A percentile compares a stretch with the other conserved stretches of the same genome.
Conservation (phyloP, 2,329 filamentous ascomycete genomes). For the Massarina eburnea region DNA sequence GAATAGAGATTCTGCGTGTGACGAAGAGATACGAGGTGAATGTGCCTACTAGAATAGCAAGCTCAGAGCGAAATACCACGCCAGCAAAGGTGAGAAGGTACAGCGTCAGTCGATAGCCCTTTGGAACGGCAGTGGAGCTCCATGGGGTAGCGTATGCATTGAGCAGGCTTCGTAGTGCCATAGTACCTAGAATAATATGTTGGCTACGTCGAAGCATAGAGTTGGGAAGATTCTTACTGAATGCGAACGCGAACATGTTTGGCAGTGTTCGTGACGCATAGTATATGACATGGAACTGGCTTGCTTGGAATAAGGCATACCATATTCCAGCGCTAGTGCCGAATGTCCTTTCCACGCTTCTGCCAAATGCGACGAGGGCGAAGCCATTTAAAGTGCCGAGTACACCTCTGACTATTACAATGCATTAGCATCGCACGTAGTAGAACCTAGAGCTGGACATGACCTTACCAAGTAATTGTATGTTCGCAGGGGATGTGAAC, state of each 20-base stretch:
- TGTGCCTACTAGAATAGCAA: conserved; percentile 76
- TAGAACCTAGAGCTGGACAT: neutral
- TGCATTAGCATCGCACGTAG: conserved; percentile 1
- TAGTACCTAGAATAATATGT: conserved; percentile 56
- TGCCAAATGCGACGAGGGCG: conserved; percentile 67
- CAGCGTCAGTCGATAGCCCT: conserved; percentile 65
- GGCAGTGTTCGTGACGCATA: conserved; percentile 90
- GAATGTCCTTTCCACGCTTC: conserved; percentile 65
- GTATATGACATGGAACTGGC: conserved; percentile 90
- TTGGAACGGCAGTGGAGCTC: conserved; percentile 38
- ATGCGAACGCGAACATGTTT: conserved; percentile 92
- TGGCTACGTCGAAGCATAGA: neutral
- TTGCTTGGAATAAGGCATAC: conserved; percentile 76
- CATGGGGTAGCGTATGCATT: conserved; percentile 47
- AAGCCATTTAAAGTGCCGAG: conserved; percentile 75
- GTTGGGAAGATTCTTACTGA: conserved; percentile 62
- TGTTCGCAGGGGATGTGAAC: conserved; percentile 57
- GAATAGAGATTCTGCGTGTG: conserved; percentile 55
- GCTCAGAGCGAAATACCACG: conserved; percentile 84
- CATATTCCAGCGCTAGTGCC: conserved; percentile 71
- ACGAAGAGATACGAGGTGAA: conserved; percentile 67
- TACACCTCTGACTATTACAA: conserved; percentile 65
- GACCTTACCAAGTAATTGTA: conserved; percentile 57
- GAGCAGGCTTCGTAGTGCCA: conserved; percentile 60
- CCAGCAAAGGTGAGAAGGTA: conserved; percentile 77